Evolutionary conservation across 306 rosid genomes (phyloP).

Genomic region (Arachis hypogaea): DNA sequence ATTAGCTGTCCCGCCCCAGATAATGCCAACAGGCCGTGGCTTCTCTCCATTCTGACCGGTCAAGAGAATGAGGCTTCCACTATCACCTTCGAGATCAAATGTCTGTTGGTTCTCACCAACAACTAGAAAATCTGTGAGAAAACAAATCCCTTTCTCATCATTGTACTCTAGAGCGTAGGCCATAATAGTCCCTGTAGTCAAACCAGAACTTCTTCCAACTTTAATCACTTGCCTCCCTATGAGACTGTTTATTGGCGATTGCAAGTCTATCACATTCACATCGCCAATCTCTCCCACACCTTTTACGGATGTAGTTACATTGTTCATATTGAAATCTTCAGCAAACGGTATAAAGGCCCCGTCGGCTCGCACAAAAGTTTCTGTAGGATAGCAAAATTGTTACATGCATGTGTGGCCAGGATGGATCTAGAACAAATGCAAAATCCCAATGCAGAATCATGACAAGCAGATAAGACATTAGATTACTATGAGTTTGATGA

Average conservation of each 20-base stretch:
- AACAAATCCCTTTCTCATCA: slow-evolving; percentile 96
- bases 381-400: slow-evolving; percentile 64
- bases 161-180: slow-evolving; percentile 97
- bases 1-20: slow-evolving; percentile 99
- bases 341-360: slow-evolving; percentile 98
- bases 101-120: slow-evolving; percentile 98
- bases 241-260: slow-evolving; percentile 88
- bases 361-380: slow-evolving; percentile 98
- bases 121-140: slow-evolving; percentile 97
- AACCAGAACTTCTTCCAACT: slow-evolving; percentile 99
- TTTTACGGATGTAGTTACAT: slow-evolving; percentile 69
- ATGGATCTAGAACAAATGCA: slow-evolving; percentile 31
- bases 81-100: slow-evolving; percentile 98
- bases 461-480: slow-evolving; percentile 39
- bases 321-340: slow-evolving; percentile 74
- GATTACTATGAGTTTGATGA: slow-evolving; percentile 25
- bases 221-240: slow-evolving; percentile 91
- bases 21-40: slow-evolving; percentile 91
- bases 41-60: slow-evolving; percentile 76
- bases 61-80: slow-evolving; percentile 97
- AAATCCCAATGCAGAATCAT: slow-evolving; percentile 40
- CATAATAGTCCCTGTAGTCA: slow-evolving; percentile 92
- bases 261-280: slow-evolving; percentile 85
- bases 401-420: slow-evolving; percentile 31
- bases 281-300: slow-evolving; percentile 93